These are phyloP conservation scores for Fibroporia radiculosa DNA, from an alignment of 768 basidiomycete genomes.

Conservation along the genomic window DNA sequence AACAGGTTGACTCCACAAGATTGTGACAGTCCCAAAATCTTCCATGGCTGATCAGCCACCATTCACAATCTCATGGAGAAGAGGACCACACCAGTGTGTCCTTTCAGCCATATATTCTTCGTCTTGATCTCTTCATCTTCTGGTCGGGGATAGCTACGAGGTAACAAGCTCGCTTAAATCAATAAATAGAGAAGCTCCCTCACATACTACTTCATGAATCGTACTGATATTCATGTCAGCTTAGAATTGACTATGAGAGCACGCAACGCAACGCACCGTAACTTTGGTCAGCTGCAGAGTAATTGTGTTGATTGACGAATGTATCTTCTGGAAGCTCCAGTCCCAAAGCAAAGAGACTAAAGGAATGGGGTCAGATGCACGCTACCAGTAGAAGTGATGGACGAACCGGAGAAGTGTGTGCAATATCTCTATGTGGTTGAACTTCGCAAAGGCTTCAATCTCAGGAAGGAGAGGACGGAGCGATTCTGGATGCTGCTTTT, in stretches of 20 bases:
- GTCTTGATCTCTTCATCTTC: slow-evolving; percentile 25
- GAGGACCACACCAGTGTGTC: slow-evolving; percentile 23
- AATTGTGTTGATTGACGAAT: slow-evolving; percentile 32
- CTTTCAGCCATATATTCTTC: slow-evolving; percentile 28
- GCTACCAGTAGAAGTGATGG: neutral
- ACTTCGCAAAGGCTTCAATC: slow-evolving; percentile 39
- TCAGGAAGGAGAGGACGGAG: slow-evolving; percentile 46
- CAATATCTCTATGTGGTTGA: slow-evolving; percentile 46
- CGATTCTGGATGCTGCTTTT: slow-evolving; percentile 39
- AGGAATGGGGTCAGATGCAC: neutral
- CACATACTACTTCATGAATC: slow-evolving; percentile 18
- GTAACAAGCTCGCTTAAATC: neutral
- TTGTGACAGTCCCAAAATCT: slow-evolving; percentile 29
- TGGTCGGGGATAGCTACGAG: slow-evolving; percentile 23
- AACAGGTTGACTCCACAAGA: slow-evolving; percentile 56
- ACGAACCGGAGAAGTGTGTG: slow-evolving; percentile 38
- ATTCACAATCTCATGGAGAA: neutral
- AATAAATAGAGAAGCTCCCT: neutral
- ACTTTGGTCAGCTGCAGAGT: slow-evolving; percentile 29
- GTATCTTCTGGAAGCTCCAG: slow-evolving; percentile 40
- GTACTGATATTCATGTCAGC: slow-evolving; percentile 4
- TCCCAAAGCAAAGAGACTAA: slow-evolving; percentile 34
- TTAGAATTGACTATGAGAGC: neutral
- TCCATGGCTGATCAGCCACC: neutral
- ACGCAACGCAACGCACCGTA: slow-evolving; percentile 20